A percentile compares a stretch with the other conserved stretches of the same genome.
These are phyloP conservation scores for Xylaria intraflava DNA, from an alignment of 495 filamentous ascomycete species.

Conservation along the genomic window DNA sequence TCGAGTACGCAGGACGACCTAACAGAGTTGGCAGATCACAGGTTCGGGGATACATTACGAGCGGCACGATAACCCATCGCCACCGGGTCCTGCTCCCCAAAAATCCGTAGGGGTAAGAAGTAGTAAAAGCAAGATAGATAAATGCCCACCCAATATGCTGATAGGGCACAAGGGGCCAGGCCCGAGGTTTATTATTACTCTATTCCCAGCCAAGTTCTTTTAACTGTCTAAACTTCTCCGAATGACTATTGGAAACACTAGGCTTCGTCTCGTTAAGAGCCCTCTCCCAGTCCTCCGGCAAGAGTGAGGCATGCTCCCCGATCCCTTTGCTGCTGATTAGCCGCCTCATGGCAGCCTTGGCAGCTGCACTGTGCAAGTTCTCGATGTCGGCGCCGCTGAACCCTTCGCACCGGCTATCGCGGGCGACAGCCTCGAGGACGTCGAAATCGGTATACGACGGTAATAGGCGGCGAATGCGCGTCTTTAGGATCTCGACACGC, in stretches of 20 bases:
- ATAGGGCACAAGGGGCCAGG: no score
- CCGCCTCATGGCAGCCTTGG: conserved; percentile 51
- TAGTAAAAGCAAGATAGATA: no score
- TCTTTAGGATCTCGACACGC: conserved; percentile 76
- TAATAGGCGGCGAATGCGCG: conserved; percentile 41
- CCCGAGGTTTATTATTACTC: not conserved
- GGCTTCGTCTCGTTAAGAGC: conserved; percentile 67
- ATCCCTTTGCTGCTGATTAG: conserved; percentile 45
- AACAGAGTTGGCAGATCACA: no score
- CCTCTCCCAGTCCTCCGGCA: conserved; percentile 66
- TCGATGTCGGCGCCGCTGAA: conserved; percentile 89
- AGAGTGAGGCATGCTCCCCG: conserved; percentile 35
- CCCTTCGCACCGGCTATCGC: conserved; percentile 61
- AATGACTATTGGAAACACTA: conserved; percentile 62
- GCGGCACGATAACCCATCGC: no score
- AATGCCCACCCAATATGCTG: no score
- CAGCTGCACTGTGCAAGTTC: conserved; percentile 69
- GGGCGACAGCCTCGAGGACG: conserved; percentile 53
- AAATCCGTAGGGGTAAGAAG: no score
- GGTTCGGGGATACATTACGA: no score
- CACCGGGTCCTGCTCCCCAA: no score
- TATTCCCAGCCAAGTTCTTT: conserved; percentile 32
- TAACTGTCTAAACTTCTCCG: conserved; percentile 62
- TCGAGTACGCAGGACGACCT: no score
- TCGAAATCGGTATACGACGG: conserved; percentile 32